Conservation (phyloP, 148 eudicot genomes). For the Vaccinium myrtillus region DNA sequence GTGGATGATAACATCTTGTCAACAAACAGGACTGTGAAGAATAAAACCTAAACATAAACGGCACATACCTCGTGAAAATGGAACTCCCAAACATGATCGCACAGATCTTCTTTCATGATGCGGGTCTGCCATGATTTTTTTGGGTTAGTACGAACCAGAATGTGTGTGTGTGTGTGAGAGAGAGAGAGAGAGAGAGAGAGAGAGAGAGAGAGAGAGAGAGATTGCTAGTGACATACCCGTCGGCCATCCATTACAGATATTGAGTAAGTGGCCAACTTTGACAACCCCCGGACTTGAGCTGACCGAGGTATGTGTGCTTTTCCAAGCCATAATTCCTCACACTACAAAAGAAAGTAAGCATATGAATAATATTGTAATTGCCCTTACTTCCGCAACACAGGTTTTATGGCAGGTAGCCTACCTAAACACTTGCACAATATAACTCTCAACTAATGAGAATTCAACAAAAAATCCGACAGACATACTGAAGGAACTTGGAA, state of each 20-base stretch:
- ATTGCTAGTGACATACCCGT: constrained; percentile 44
- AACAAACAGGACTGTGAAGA: background rate
- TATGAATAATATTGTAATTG: background rate
- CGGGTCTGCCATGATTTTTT: constrained; percentile 40
- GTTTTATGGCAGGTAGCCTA: background rate
- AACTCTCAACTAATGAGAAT: background rate
- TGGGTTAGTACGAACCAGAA: background rate
- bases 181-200: background rate
- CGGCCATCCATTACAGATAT: constrained; percentile 61
- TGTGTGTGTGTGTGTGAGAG: background rate
- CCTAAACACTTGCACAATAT: background rate
- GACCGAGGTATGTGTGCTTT: constrained; percentile 87
- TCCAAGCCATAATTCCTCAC: constrained; percentile 71
- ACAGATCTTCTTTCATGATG: constrained; percentile 72
- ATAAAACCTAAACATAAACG: background rate
- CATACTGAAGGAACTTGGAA: background rate
- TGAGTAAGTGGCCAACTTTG: constrained; percentile 62
- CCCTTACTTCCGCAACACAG: background rate
- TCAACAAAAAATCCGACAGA: background rate
- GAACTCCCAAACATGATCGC: constrained; percentile 81
- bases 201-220: background rate
- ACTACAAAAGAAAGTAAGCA: constrained; percentile 34
- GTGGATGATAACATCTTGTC: background rate
- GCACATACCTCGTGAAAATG: constrained; percentile 62
- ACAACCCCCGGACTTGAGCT: constrained; percentile 48